These are phyloP conservation scores for Leishmania guyanensis DNA, from an alignment of 208 protist genomes.

Conservation along the genomic window DNA sequence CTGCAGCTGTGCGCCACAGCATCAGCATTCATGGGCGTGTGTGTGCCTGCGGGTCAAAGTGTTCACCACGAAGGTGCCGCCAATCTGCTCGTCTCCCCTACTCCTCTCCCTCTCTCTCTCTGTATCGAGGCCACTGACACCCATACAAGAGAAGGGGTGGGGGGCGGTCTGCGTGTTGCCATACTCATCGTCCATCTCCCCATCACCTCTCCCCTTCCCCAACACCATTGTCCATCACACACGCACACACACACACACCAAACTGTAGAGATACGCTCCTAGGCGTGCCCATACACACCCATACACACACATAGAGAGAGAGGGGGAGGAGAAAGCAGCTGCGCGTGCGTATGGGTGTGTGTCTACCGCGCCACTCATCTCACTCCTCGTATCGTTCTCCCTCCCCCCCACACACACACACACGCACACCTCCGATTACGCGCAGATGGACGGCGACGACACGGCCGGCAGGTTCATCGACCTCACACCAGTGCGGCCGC, in stretches of 20 bases:
- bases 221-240: neutral
- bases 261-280: neutral
- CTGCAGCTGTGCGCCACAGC: neutral
- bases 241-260: neutral
- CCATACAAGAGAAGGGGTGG: too few species aligned
- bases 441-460: slow-evolving; percentile 45
- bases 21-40: neutral
- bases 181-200: neutral
- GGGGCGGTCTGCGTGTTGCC: neutral
- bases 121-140: too few species aligned
- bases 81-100: neutral
- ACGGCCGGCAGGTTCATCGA: slow-evolving; percentile 34
- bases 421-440: neutral
- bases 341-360: neutral
- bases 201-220: neutral
- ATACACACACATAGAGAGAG: neutral
- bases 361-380: neutral
- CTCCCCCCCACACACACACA: neutral
- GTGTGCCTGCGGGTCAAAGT: neutral
- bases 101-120: neutral
- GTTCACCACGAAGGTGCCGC: neutral
- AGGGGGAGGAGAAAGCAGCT: neutral
- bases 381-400: neutral
- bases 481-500: slow-evolving; percentile 58
- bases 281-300: neutral